Base-by-base conservation (phyloP, 179 eudicot species). In the Beta lomatogona region DNA sequence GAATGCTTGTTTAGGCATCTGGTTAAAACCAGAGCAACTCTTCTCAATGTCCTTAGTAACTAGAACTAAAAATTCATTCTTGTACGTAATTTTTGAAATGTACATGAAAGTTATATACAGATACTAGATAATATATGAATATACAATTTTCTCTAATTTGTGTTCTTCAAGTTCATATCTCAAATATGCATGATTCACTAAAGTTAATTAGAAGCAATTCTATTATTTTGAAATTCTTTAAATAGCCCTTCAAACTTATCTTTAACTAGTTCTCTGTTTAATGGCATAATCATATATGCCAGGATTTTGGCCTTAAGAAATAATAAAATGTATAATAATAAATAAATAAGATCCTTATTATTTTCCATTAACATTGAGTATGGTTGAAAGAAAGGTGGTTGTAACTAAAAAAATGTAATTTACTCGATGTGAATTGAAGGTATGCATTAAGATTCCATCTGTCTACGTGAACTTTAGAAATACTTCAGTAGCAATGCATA, bases 1-100 rank as follows among this genome's bases (percentile, higher is more conserved):
- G 86, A 88, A 75, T 66, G 83, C 76, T 73, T 89, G 75, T 85
- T 87, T 69, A 88, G 92, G 88, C 85, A 82, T 80, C 52, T 88
- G 50, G 89, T 89, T 28, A 86, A 85, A 78, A 78, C 88, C 46
- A 83, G 91, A 86, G 86, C 86, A 22, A 85, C 86, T 70, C 87
- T 88, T 54, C 88, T 90, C 57, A 88, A 90, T 68, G 81, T 82
- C 79, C 81, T 86, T 71, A 86, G 86, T 63, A 79, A 79, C 64
- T 89, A 89, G 85, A 81, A 61, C 48, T 2, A 36, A 80, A 70
- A 18, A 14, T 10, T 71, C 28, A 60, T 28, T 46, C 8, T 3
- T 83, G 83, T 80, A 76, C 63, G 60, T 12, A 71, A 16, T n/a
- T 8, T 72, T 15, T 46, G 64, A 22, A 21, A 18, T 71, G 70